phyloP scores from a whole-genome alignment of 2,329 filamentous ascomycete genomes.

The Huntiella savannae region DNA sequence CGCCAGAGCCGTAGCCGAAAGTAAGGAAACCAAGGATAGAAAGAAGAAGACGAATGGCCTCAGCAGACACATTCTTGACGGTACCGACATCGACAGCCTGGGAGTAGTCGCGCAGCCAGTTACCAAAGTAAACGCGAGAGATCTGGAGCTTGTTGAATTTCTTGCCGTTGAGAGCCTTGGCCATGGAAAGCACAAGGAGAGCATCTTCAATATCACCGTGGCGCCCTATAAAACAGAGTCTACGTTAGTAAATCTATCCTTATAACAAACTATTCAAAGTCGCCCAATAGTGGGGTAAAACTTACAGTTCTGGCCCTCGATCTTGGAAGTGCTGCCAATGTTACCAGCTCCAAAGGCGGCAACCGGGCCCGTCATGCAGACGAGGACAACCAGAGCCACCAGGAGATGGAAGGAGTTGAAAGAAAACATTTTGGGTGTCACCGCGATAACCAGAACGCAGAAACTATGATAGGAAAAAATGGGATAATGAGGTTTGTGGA shows the following conservation, averaged over 20 bases:
- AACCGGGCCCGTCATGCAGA: conserved; percentile 47
- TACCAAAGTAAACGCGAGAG: conserved; percentile 84
- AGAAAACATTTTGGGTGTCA: conserved; percentile 24
- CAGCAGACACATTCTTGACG: conserved; percentile 73
- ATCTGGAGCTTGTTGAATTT: conserved; percentile 81
- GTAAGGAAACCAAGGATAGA: conserved; percentile 82
- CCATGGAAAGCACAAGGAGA: conserved; percentile 50
- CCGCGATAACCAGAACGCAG: conserved; percentile 9
- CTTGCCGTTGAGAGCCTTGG: conserved; percentile 37
- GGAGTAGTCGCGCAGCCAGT: conserved; percentile 86
- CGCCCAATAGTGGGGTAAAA: conserved; percentile 9
- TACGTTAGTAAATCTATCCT: not conserved
- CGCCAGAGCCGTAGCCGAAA: conserved; percentile 69
- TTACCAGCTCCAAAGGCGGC: conserved; percentile 77
- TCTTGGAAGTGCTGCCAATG: conserved; percentile 60
- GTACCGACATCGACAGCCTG: conserved; percentile 88
- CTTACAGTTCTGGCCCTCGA: conserved; percentile 69
- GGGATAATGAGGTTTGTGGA: conserved; percentile 8
- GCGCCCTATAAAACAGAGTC: conserved; percentile 34
- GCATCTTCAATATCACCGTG: conserved; percentile 90
- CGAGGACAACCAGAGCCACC: conserved; percentile 38
- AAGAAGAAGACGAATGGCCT: conserved; percentile 75
- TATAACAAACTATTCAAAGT: not conserved
- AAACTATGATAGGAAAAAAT: conserved; percentile 12
- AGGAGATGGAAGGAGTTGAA: conserved; percentile 30